Conservation (phyloP, 75 land plant genomes). For the Selaginella tamariscina region DNA sequence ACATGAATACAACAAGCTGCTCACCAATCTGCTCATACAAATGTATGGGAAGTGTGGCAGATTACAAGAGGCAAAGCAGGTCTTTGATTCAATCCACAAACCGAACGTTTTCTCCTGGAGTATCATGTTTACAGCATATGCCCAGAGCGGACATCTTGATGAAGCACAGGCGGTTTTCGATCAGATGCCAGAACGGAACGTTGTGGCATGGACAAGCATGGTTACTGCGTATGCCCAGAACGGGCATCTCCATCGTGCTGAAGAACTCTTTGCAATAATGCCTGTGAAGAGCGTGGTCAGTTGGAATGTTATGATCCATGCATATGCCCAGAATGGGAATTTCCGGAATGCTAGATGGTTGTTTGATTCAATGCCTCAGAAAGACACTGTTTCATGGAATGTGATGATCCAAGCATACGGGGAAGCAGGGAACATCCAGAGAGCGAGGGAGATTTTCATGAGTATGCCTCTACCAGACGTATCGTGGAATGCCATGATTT, state of each 20-base stretch:
- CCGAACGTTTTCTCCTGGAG: constrained; percentile 1
- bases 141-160: neutral
- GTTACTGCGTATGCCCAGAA: neutral
- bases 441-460: neutral
- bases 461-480: neutral
- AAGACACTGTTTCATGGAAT: neutral
- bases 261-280: neutral
- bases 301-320: neutral
- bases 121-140: constrained; percentile 5
- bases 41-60: constrained; percentile 10
- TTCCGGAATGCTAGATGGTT: neutral
- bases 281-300: neutral
- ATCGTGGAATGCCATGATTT: neutral
- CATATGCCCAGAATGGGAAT: neutral
- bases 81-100: neutral
- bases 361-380: neutral
- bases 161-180: neutral
- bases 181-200: constrained; percentile 1
- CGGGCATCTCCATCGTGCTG: neutral
- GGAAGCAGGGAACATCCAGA: neutral
- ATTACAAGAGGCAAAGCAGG: neutral
- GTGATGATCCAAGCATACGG: neutral
- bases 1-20: neutral
- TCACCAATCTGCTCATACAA: neutral
- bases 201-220: constrained; percentile 1